Base-by-base conservation (phyloP, 2,329 filamentous ascomycete species). In the Penicillium rolfsii region DNA sequence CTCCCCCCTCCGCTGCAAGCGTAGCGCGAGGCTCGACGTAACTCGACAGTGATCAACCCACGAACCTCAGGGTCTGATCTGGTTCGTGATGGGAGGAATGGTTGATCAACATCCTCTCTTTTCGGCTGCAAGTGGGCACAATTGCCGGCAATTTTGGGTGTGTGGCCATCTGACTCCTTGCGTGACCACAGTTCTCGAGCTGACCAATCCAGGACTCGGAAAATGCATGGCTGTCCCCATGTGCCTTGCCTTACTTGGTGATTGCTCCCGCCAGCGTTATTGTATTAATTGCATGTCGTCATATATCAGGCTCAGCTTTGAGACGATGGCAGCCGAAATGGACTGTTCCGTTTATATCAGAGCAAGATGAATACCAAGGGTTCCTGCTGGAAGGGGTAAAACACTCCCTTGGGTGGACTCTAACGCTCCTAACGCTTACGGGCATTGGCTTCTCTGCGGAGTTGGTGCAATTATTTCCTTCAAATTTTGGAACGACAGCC, bases 301-400 rank as follows among this genome's bases (percentile, higher is more conserved):
- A 77, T 59, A 6, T 76, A 8, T 43, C 76, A n/a, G 65, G 63
- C 5, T 64, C 66, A 26, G 40, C 70, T 1, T 46, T 73, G 1
- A 56, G 62, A 30, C 60, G 59, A 38, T 71, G 66, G 67, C 74
- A 77, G 45, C 81, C 85, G 36, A 72, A 67, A 73, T 87, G 85
- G 84, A 79, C 78, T 22, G 76, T 69, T 52, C 76, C 82, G 4
- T 87, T 87, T 61, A 73, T 87, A 19, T 67, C 77, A 19, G 83
- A 85, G 60, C 64, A 73, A 19, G 69, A 71, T 36, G 65, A 70
- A 38, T 60, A 50, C 45, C 53, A 66, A 43, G 72, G 76, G 49
- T 64, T 73, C 52, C 74, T 70, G 56, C 73, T 67, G 52, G 78
- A 72, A 61, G 69, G 66, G 33, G 64, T 70, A 26, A 70, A 59